Evolutionary conservation across 139 green algal genomes (phyloP).

Genomic region (Limnomonas spitsbergensis): DNA sequence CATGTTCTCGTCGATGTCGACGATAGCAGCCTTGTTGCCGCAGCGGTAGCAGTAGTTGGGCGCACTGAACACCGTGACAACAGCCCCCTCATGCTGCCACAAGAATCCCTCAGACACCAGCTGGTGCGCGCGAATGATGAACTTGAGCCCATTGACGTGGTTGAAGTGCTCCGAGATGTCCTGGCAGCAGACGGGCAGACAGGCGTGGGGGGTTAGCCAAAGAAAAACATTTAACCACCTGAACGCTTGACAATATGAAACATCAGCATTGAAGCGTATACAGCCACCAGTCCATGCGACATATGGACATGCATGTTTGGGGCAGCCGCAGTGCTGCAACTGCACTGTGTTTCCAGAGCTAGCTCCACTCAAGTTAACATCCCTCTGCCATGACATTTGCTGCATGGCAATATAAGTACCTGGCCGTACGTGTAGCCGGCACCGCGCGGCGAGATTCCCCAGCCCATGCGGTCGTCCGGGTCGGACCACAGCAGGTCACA

Average conservation of each 20-base stretch:
- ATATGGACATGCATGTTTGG: too few relatives aligned
- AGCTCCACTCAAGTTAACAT: too few relatives aligned
- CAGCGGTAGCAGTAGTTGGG: constrained; percentile 98
- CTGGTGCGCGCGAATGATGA: constrained; percentile 97
- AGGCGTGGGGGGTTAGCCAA: too few relatives aligned
- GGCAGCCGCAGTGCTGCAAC: too few relatives aligned
- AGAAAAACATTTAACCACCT: too few relatives aligned
- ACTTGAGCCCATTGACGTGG: constrained; percentile 88
- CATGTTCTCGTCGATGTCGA: constrained; percentile 67
- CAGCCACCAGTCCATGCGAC: too few relatives aligned
- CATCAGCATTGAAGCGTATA: too few relatives aligned
- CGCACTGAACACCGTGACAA: constrained; percentile 95
- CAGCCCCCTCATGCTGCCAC: constrained; percentile 79
- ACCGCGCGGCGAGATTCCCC: constrained; percentile 84
- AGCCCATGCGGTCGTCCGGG: constrained; percentile 94
- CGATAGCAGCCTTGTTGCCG: constrained; percentile 52
- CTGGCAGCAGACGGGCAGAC: too few relatives aligned
- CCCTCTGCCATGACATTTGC: too few relatives aligned
- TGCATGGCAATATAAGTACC: too few relatives aligned
- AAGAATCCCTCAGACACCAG: constrained; percentile 89
- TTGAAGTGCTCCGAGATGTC: constrained; percentile 93
- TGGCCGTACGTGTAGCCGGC: constrained; percentile 84
- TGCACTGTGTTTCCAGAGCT: background rate
- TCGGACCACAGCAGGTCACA: constrained; percentile 97
- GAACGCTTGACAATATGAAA: too few relatives aligned